Evolutionary conservation across 2,329 filamentous ascomycete species (phyloP).

Genomic region (Colletotrichum sp.): DNA sequence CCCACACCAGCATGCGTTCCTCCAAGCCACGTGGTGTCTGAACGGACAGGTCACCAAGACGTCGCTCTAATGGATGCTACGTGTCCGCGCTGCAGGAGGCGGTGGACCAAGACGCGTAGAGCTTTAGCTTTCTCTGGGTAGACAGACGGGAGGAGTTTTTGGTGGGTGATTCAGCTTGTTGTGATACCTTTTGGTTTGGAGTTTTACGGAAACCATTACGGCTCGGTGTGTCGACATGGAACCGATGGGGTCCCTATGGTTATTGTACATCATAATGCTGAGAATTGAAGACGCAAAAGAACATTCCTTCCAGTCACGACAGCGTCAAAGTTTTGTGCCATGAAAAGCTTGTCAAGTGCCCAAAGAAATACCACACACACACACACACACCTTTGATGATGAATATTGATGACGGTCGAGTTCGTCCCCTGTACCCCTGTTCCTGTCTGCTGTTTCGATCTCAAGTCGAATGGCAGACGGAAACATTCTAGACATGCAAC

Average conservation of each 20-base stretch:
- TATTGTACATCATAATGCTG: not conserved
- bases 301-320: not conserved
- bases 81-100: not conserved
- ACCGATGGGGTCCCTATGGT: not conserved
- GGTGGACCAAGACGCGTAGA: not conserved
- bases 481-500: not conserved
- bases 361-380: not conserved
- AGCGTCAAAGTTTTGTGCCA: not conserved
- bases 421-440: not conserved
- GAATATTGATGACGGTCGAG: not conserved
- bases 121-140: not conserved
- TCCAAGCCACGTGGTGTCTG: slow-evolving; percentile 1
- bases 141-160: slow-evolving; percentile 5
- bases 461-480: not conserved
- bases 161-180: not conserved
- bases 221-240: not conserved
- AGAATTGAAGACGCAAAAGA: not conserved
- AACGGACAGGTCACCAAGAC: not conserved
- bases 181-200: slow-evolving; percentile 13
- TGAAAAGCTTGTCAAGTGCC: not conserved
- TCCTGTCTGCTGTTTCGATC: not conserved
- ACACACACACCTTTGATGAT: not conserved
- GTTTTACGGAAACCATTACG: not conserved
- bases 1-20: slow-evolving; percentile 4
- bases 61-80: not conserved